phyloP scores from a whole-genome alignment of 1,284 basidiomycete genomes.

The Phlebopus sp. region DNA sequence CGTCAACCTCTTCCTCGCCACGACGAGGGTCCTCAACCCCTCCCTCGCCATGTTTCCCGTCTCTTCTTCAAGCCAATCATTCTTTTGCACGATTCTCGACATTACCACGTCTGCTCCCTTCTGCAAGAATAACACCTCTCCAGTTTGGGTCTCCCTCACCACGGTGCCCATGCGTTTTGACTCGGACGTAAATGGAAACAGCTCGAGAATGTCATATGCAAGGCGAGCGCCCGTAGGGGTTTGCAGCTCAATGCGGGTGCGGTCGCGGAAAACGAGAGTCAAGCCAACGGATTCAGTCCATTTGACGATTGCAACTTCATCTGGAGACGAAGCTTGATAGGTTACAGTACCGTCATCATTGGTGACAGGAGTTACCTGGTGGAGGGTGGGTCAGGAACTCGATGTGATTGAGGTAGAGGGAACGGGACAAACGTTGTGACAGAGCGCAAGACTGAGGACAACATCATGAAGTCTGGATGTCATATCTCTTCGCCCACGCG shows the following conservation, averaged over 20 bases:
- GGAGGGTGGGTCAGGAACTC: slow-evolving; percentile 1
- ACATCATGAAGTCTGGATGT: slow-evolving; percentile 93
- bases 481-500: slow-evolving; percentile 90
- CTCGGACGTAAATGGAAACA: slow-evolving; percentile 98
- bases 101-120: slow-evolving; percentile 99
- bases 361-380: slow-evolving; percentile 88
- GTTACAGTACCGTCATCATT: slow-evolving; percentile 94
- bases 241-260: slow-evolving; percentile 80
- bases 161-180: slow-evolving; percentile 99
- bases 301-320: slow-evolving; percentile 98
- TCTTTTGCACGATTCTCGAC: slow-evolving; percentile 90
- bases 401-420: neutral
- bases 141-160: slow-evolving; percentile 73
- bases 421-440: slow-evolving; percentile 81
- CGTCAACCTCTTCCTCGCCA: slow-evolving; percentile 80
- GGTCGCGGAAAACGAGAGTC: slow-evolving; percentile 84
- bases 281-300: slow-evolving; percentile 97
- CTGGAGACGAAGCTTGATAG: slow-evolving; percentile 97
- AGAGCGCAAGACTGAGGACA: slow-evolving; percentile 89
- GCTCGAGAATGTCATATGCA: slow-evolving; percentile 83
- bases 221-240: slow-evolving; percentile 63
- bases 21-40: slow-evolving; percentile 90
- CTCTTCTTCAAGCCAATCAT: slow-evolving; percentile 99
- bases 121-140: slow-evolving; percentile 88
- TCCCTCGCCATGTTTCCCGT: slow-evolving; percentile 98